phyloP scores from a whole-genome alignment of 495 filamentous ascomycete genomes.

The Trichocladium antarcticum region DNA sequence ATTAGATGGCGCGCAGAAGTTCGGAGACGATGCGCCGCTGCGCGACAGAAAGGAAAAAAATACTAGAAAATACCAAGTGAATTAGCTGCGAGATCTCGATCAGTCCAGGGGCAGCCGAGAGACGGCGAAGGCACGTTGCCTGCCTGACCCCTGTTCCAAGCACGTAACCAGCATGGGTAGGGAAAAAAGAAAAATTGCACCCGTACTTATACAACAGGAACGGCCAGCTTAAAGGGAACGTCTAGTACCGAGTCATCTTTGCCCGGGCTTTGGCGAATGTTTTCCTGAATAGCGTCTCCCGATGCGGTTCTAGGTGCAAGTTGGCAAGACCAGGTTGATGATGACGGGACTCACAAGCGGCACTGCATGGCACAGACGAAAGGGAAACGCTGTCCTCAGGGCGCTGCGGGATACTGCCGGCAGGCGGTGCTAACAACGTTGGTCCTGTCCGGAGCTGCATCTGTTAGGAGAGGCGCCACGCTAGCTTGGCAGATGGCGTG shows the following conservation, averaged over 20 bases:
- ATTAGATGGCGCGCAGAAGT: constrained; percentile 23
- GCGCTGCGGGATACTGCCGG: background rate
- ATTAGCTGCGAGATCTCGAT: constrained; percentile 7
- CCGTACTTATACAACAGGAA: constrained; percentile 9
- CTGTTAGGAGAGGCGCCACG: background rate
- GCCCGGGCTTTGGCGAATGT: constrained; percentile 1
- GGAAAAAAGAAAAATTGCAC: constrained; percentile 8
- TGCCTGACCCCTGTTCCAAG: constrained; percentile 10
- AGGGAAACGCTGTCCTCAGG: constrained; percentile 17
- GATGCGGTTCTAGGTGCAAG: constrained; percentile 13
- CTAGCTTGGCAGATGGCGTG: too few relatives aligned
- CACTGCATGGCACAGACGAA: constrained; percentile 8
- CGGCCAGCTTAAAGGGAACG: background rate
- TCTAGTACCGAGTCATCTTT: constrained; percentile 15
- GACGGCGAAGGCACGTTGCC: constrained; percentile 9
- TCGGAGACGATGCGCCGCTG: constrained; percentile 12
- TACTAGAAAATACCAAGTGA: constrained; percentile 12
- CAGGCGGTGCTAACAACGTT: background rate
- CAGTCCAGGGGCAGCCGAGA: background rate
- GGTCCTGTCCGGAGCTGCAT: background rate
- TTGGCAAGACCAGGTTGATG: constrained; percentile 13
- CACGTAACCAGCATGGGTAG: background rate
- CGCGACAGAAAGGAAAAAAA: constrained; percentile 22
- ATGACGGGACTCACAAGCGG: constrained; percentile 3
- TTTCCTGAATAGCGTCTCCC: background rate